Evolutionary conservation across 2,329 filamentous ascomycete genomes (phyloP).

Genomic region (Penicillium sp.): DNA sequence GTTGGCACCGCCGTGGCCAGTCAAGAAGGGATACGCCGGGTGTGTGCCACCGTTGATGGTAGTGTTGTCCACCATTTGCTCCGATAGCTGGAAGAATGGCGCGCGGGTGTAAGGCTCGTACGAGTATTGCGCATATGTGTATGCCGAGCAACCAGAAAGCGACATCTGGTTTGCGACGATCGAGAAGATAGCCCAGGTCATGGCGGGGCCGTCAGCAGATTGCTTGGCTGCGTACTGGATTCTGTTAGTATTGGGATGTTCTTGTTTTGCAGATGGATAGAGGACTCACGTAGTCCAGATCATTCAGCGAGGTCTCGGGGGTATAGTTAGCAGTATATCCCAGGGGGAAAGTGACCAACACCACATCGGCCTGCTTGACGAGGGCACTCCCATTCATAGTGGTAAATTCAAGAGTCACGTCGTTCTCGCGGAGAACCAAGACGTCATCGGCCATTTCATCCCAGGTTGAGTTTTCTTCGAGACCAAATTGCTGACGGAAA

Average conservation of each 20-base stretch:
- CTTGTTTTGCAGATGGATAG: background rate
- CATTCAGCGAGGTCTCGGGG: constrained; percentile 48
- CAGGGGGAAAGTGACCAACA: constrained; percentile 63
- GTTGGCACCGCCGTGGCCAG: constrained; percentile 65
- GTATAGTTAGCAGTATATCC: constrained; percentile 57
- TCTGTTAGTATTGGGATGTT: background rate
- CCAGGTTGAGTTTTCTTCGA: constrained; percentile 57
- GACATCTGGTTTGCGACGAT: constrained; percentile 64
- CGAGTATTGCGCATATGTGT: constrained; percentile 63
- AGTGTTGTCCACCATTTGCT: constrained; percentile 62
- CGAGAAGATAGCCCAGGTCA: constrained; percentile 69
- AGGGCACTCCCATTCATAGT: constrained; percentile 63
- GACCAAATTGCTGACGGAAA: constrained; percentile 55
- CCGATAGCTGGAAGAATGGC: constrained; percentile 68
- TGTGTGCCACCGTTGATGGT: constrained; percentile 61
- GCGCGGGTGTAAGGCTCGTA: constrained; percentile 61
- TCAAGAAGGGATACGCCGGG: constrained; percentile 67
- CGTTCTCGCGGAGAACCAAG: constrained; percentile 53
- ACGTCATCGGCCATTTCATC: constrained; percentile 55
- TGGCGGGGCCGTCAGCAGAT: constrained; percentile 64
- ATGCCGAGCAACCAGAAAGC: constrained; percentile 63
- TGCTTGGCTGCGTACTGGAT: constrained; percentile 63
- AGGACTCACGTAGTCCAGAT: constrained; percentile 58
- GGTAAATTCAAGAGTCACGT: constrained; percentile 61
- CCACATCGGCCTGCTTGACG: constrained; percentile 69